phyloP scores from a whole-genome alignment of 257 asterid species.

The Salvia splendens region DNA sequence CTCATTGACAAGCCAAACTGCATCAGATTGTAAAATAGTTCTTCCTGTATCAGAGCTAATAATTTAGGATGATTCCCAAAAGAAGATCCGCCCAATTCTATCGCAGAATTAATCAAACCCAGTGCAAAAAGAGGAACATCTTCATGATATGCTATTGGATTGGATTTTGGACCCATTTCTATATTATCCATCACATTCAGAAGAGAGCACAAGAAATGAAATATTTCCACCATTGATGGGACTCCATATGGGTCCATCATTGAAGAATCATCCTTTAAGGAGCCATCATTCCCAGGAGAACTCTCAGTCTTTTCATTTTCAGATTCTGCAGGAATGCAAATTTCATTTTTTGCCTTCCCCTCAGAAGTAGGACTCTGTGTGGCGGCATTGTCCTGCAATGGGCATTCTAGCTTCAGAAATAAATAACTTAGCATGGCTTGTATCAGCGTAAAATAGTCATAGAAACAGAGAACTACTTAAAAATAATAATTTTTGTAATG shows the following conservation, averaged over 20 bases:
- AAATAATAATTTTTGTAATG: constrained; percentile 1
- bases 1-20: constrained; percentile 93
- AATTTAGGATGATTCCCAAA: constrained; percentile 72
- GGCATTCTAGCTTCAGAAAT: constrained; percentile 20
- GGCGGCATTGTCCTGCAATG: constrained; percentile 49
- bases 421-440: constrained; percentile 1
- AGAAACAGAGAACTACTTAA: constrained; percentile 18
- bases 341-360: constrained; percentile 45
- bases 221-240: constrained; percentile 92
- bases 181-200: constrained; percentile 74
- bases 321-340: constrained; percentile 41
- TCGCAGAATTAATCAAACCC: constrained; percentile 85
- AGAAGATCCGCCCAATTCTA: constrained; percentile 84
- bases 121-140: constrained; percentile 95
- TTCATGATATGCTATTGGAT: constrained; percentile 85
- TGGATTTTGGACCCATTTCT: constrained; percentile 69
- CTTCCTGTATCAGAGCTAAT: constrained; percentile 82
- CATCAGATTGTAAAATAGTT: constrained; percentile 78
- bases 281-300: constrained; percentile 37
- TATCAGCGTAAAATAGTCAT: constrained; percentile 20
- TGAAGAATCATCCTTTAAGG: constrained; percentile 40
- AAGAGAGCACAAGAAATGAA: constrained; percentile 89
- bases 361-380: constrained; percentile 37
- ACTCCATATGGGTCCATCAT: constrained; percentile 86
- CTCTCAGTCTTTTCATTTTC: constrained; percentile 37